Evolutionary conservation across 2,329 filamentous ascomycete species (phyloP).

Genomic region (Parafenestella ontariensis): DNA sequence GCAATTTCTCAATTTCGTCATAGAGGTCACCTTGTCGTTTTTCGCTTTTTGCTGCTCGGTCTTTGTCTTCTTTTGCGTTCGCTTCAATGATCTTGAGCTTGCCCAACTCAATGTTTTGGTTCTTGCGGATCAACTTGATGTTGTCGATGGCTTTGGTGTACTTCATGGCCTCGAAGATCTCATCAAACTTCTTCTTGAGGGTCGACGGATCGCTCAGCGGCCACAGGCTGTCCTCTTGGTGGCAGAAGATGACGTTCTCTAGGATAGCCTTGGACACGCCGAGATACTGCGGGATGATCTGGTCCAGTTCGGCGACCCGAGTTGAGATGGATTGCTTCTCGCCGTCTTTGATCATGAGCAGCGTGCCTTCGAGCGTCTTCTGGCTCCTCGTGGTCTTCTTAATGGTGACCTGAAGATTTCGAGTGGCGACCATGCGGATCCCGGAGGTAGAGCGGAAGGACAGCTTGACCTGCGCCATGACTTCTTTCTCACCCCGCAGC

Average conservation of each 20-base stretch:
- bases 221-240: constrained; percentile 98
- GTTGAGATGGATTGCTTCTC: constrained; percentile 82
- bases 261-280: constrained; percentile 90
- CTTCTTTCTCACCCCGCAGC: constrained; percentile 84
- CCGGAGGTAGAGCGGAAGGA: constrained; percentile 82
- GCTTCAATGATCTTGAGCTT: constrained; percentile 77
- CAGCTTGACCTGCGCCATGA: constrained; percentile 89
- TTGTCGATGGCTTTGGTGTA: constrained; percentile 98
- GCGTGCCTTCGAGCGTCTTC: constrained; percentile 83
- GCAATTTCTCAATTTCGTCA: constrained; percentile 66
- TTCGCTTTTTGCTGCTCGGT: constrained; percentile 72
- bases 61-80: constrained; percentile 82
- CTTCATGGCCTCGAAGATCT: constrained; percentile 96
- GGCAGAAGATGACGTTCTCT: constrained; percentile 96
- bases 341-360: constrained; percentile 78
- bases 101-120: constrained; percentile 76
- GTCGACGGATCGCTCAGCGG: constrained; percentile 86
- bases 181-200: constrained; percentile 93
- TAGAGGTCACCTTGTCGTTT: constrained; percentile 65
- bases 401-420: constrained; percentile 84
- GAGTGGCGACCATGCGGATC: constrained; percentile 79
- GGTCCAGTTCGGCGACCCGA: constrained; percentile 80
- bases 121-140: constrained; percentile 85
- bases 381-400: constrained; percentile 79
- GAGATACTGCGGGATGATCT: constrained; percentile 82